Conservation (phyloP, 202 grass and related monocot species). For the Schoenoplectus tabernaemontani region DNA sequence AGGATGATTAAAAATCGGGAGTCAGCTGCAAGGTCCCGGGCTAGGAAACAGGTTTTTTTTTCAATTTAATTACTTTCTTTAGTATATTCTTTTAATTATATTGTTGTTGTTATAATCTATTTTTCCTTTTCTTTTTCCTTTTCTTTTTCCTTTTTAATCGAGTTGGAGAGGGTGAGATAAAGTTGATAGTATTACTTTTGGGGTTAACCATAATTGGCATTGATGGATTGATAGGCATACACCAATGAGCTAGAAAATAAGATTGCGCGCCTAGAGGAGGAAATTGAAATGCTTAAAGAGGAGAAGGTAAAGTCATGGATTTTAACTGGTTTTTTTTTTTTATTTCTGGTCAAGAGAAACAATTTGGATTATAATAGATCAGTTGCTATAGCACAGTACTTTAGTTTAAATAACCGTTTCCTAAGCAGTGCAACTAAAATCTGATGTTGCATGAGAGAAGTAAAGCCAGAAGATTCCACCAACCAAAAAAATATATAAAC, state of each 20-base stretch:
- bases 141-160: not conserved
- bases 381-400: not conserved
- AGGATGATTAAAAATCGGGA: slow-evolving; percentile 99
- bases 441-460: not conserved
- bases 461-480: not conserved
- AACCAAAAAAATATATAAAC: too few relatives aligned
- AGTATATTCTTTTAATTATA: too few relatives aligned
- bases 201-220: not conserved
- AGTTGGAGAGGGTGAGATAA: slow-evolving; percentile 15
- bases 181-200: slow-evolving; percentile 20
- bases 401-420: not conserved
- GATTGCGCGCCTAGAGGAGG: slow-evolving; percentile 71
- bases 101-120: not conserved
- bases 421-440: not conserved
- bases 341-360: slow-evolving; percentile 13
- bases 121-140: not conserved
- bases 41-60: slow-evolving; percentile 75
- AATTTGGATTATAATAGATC: not conserved
- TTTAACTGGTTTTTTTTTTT: not conserved
- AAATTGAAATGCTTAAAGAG: slow-evolving; percentile 51
- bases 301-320: slow-evolving; percentile 66
- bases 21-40: slow-evolving; percentile 81
- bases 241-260: slow-evolving; percentile 95
- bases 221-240: slow-evolving; percentile 52
- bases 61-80: not conserved